Evolutionary conservation across 805 yeast species (phyloP), one percentile per base, ranked within the genome.

Genomic region (Priceomyces melissophilus): DNA sequence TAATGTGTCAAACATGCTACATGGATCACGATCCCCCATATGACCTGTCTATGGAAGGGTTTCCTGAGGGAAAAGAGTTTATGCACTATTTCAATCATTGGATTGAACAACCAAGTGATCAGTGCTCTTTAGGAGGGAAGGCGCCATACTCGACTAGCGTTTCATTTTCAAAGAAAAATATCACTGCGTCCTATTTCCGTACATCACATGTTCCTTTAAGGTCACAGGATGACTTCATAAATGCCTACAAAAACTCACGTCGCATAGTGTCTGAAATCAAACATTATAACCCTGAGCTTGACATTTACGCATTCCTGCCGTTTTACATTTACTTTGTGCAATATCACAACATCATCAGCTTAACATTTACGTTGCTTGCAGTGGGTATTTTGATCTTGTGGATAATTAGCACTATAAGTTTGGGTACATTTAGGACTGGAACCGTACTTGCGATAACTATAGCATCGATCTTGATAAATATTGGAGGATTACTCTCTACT

Each of bases 51-150:
- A 87, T 89, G 95, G 69, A 73, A 4, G 96, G 93, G 0, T 80
- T 93, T 54, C 99, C 99, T 0, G 80, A 79, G 29, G 75, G 72
- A 10, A 69, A 69, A 0, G 82, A 81, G 28, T 91, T 91, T 54
- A 77, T 85, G 79, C 69, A 67, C 34, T 87, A 72, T 51, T 83
- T 89, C 56, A 61, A 76, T 15, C 78, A 84, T 32, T 91, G 99
- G 99, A 86, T 91, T 17, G 71, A 79, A 30, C 86, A 87, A 17
- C 81, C 80, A 2, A 85, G 95, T 42, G 93, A 86, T 53, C 87
- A 91, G 2, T 91, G 99, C 60, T 96, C 98, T 1, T 66, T 91
- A 20, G 98, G 96, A 3, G 99, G 99, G 2, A 85, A 86, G 54
- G 97, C 97, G 0, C 96, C 97, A 0, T 91, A 91, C 57, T 73